Percentiles rank a stretch among this genome's conserved stretches.
Evolutionary conservation across 495 filamentous ascomycete species (phyloP).

Genomic region (Apodospora peruviana): DNA sequence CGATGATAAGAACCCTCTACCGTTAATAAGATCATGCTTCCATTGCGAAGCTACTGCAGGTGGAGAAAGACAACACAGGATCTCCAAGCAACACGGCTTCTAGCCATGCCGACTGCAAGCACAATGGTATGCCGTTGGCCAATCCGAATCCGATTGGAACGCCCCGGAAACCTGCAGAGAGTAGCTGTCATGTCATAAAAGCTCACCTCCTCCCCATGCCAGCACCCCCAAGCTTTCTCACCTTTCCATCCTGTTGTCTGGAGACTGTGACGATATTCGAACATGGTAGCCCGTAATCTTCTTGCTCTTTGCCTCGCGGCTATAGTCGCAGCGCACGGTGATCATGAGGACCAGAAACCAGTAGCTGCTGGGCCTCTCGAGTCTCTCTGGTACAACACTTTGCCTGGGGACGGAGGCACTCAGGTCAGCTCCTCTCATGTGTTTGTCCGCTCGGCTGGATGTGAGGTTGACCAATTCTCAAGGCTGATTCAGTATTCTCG

Average conservation of each 20-base stretch:
- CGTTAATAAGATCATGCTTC: neutral
- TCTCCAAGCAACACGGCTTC: neutral
- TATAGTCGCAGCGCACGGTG: constrained; percentile 24
- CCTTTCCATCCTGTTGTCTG: neutral
- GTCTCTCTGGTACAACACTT: constrained; percentile 48
- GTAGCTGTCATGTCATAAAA: neutral
- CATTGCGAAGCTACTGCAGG: constrained; percentile 1
- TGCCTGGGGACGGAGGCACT: constrained; percentile 54
- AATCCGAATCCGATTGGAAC: constrained; percentile 1
- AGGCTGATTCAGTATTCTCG: constrained; percentile 61
- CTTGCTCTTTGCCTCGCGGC: constrained; percentile 20
- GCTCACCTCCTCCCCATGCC: neutral
- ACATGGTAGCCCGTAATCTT: constrained; percentile 19
- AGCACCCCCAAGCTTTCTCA: neutral
- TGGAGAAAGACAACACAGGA: neutral
- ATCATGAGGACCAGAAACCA: constrained; percentile 33
- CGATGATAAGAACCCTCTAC: neutral
- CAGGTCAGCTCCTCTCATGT: constrained; percentile 32
- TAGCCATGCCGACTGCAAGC: neutral
- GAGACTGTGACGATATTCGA: neutral
- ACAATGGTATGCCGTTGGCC: neutral
- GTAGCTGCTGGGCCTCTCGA: constrained; percentile 46
- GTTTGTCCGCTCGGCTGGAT: neutral
- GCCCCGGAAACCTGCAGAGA: neutral
- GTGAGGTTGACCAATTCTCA: constrained; percentile 7